Percentiles rank a stretch among this genome's conserved stretches.
Evolutionary conservation across 1,139 yeast species (phyloP).

Genomic region (Hemisphaericaspora xylofermentans): DNA sequence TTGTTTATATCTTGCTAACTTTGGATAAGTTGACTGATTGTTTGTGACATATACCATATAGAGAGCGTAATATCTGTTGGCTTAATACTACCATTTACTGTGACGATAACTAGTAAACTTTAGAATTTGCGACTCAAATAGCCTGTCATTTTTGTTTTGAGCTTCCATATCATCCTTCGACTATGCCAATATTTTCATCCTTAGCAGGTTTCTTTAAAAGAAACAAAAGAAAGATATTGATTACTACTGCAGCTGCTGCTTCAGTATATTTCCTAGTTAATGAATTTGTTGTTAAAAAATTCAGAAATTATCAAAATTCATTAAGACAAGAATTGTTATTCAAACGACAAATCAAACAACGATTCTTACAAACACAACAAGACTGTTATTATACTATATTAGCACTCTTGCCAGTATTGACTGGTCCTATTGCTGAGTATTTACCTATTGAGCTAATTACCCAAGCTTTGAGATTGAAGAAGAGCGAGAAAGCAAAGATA

Average conservation of each 20-base stretch:
- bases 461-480: slow-evolving; percentile 63
- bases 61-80: too few relatives aligned
- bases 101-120: too few relatives aligned
- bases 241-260: slow-evolving; percentile 57
- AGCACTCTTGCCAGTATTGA: slow-evolving; percentile 78
- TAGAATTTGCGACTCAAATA: too few relatives aligned
- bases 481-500: slow-evolving; percentile 27
- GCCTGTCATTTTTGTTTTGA: not conserved
- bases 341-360: slow-evolving; percentile 69
- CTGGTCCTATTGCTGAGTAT: slow-evolving; percentile 59
- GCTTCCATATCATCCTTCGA: not conserved
- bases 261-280: slow-evolving; percentile 60
- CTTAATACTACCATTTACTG: too few relatives aligned
- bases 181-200: slow-evolving; percentile 51
- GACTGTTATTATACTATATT: slow-evolving; percentile 85
- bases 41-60: too few relatives aligned
- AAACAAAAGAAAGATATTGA: slow-evolving; percentile 58
- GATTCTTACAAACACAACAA: slow-evolving; percentile 89
- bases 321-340: slow-evolving; percentile 74
- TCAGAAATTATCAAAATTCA: slow-evolving; percentile 65
- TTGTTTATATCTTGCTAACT: too few relatives aligned
- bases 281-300: slow-evolving; percentile 57
- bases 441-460: slow-evolving; percentile 77
- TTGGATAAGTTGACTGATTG: too few relatives aligned
- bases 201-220: slow-evolving; percentile 58